phyloP scores from a whole-genome alignment of 2,329 filamentous ascomycete species.

The Hypoxylon sp. region DNA sequence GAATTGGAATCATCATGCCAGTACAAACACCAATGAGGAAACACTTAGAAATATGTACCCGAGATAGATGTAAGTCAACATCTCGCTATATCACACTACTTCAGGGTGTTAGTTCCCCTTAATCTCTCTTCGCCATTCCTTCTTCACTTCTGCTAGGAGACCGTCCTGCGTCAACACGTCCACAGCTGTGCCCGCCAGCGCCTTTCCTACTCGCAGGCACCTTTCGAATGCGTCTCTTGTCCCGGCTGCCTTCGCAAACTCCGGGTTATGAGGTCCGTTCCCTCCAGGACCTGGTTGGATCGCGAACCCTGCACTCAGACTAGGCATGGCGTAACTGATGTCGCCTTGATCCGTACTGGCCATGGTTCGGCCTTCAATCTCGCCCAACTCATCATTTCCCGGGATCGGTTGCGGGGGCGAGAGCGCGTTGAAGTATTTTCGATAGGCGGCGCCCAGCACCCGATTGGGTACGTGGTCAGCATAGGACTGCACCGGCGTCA shows the following conservation, averaged over 20 bases:
- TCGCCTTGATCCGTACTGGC: constrained; percentile 72
- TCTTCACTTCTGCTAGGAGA: constrained; percentile 58
- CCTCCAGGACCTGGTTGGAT: constrained; percentile 61
- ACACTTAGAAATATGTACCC: not conserved
- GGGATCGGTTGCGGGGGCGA: constrained; percentile 53
- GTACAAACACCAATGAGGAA: not conserved
- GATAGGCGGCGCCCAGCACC: constrained; percentile 61
- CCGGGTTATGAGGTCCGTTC: constrained; percentile 64
- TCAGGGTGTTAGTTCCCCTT: constrained; percentile 21
- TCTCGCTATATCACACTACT: not conserved
- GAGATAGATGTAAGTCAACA: not conserved
- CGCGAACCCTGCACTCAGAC: constrained; percentile 64
- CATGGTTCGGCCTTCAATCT: constrained; percentile 57
- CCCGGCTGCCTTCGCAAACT: constrained; percentile 64
- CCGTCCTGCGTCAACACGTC: constrained; percentile 60
- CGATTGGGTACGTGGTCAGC: constrained; percentile 68
- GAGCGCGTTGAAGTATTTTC: constrained; percentile 59
- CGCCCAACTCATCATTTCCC: constrained; percentile 56
- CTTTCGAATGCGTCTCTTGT: constrained; percentile 61
- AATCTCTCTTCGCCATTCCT: constrained; percentile 54
- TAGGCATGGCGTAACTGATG: constrained; percentile 68
- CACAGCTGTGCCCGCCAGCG: constrained; percentile 61
- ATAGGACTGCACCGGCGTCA: constrained; percentile 60
- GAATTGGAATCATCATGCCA: not conserved
- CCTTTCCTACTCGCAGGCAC: constrained; percentile 61